phyloP scores from a whole-genome alignment of 108 stramenopile genomes.

The Cyclotella baltica region DNA sequence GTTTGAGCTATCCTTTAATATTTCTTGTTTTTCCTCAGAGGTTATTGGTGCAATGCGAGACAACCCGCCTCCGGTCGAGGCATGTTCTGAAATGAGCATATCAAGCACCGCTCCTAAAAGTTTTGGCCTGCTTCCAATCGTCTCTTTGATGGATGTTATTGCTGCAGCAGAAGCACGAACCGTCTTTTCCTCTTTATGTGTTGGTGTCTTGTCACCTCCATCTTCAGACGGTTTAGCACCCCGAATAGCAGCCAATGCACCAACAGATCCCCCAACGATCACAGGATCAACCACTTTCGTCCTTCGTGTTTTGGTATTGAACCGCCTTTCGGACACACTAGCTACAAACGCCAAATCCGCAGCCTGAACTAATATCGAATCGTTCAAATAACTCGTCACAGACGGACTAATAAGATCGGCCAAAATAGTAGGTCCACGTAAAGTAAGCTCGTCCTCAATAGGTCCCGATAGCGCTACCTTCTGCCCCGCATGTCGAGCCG shows the following conservation, averaged over 20 bases:
- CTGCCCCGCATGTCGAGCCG: conserved; percentile 14
- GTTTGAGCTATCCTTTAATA: conserved; percentile 14
- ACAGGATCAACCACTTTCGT: conserved; percentile 39
- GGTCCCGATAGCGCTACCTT: conserved; percentile 9
- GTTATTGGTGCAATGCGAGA: conserved; percentile 14
- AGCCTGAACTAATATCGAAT: conserved; percentile 48
- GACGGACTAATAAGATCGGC: conserved; percentile 69
- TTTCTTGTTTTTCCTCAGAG: conserved; percentile 17
- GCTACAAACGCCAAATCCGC: conserved; percentile 77
- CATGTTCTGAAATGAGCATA: conserved; percentile 83
- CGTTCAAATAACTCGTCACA: conserved; percentile 62
- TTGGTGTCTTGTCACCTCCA: conserved; percentile 2
- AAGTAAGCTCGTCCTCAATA: conserved; percentile 53
- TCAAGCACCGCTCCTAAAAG: conserved; percentile 73
- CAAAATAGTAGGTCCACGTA: conserved; percentile 72
- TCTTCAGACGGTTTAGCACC: conserved; percentile 20
- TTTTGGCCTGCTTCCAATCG: conserved; percentile 77
- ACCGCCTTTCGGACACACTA: conserved; percentile 62
- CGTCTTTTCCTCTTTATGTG: conserved; percentile 23
- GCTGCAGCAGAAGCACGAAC: conserved; percentile 44
- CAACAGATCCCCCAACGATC: conserved; percentile 14
- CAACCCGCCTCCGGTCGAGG: conserved; percentile 41
- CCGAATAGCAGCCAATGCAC: conserved; percentile 23
- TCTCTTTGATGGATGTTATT: conserved; percentile 50
- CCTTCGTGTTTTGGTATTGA: conserved; percentile 70